Evolutionary conservation across 2,329 filamentous ascomycete species (phyloP).

Genomic region (Hypoxylon sp.): DNA sequence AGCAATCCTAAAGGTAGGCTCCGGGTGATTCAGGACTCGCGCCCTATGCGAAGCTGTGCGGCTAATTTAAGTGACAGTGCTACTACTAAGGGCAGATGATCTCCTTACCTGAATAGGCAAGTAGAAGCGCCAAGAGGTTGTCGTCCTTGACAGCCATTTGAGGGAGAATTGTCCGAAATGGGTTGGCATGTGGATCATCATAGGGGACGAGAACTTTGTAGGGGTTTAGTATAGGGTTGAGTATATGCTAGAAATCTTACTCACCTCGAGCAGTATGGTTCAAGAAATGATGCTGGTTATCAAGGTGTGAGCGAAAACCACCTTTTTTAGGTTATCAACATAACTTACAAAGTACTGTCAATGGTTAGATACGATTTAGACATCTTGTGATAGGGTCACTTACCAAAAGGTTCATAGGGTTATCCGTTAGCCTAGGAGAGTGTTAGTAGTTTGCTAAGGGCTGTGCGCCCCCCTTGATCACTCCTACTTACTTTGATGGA

Average conservation of each 20-base stretch:
- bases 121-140: conserved; percentile 80
- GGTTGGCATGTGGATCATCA: conserved; percentile 67
- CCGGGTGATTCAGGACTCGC: conserved; percentile 78
- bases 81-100: background rate
- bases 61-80: conserved; percentile 36
- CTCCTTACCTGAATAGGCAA: conserved; percentile 76
- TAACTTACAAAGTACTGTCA: conserved; percentile 64
- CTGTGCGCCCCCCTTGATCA: background rate
- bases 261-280: conserved; percentile 82
- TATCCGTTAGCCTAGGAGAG: conserved; percentile 72
- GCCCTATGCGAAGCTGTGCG: conserved; percentile 80
- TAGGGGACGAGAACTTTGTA: conserved; percentile 64
- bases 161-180: conserved; percentile 65
- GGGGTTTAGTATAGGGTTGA: conserved; percentile 63
- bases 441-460: conserved; percentile 19
- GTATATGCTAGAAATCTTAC: conserved; percentile 66
- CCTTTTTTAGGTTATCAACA: background rate
- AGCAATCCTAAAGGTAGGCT: conserved; percentile 83
- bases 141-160: conserved; percentile 77
- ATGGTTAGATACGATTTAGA: conserved; percentile 43
- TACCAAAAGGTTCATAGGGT: conserved; percentile 82
- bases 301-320: conserved; percentile 32
- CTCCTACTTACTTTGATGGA: conserved; percentile 58
- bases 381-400: conserved; percentile 40
- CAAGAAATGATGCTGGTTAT: conserved; percentile 73